Percentiles rank a stretch among this genome's conserved stretches.
Evolutionary conservation across 2,329 filamentous ascomycete genomes (phyloP).

Genomic region (Cadophora sp.): DNA sequence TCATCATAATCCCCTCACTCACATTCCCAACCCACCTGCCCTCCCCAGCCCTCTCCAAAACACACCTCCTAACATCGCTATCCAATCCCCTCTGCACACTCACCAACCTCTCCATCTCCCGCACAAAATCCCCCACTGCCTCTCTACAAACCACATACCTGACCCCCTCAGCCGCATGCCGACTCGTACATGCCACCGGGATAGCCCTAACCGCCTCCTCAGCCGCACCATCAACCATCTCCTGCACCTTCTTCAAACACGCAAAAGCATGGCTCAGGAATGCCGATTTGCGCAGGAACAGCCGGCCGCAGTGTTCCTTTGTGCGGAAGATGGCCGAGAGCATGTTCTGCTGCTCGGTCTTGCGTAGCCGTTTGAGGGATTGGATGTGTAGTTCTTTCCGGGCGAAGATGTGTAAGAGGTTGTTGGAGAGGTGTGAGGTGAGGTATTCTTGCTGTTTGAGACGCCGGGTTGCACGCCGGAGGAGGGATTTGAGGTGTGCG

Average conservation of each 20-base stretch:
- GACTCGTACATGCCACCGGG: constrained; percentile 11
- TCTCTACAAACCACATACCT: constrained; percentile 16
- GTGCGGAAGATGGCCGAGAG: background rate
- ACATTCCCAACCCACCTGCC: constrained; percentile 21
- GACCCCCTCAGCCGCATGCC: background rate
- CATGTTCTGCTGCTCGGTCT: constrained; percentile 13
- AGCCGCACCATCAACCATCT: background rate
- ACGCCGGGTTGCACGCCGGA: background rate
- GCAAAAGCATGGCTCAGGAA: constrained; percentile 3
- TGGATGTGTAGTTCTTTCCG: constrained; percentile 18
- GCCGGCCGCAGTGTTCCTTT: background rate
- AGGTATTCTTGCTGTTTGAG: constrained; percentile 23
- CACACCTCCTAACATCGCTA: background rate
- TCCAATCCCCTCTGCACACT: constrained; percentile 25
- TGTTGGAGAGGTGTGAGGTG: constrained; percentile 14
- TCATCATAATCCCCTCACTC: constrained; percentile 27
- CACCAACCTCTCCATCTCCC: constrained; percentile 6
- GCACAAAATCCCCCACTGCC: constrained; percentile 11
- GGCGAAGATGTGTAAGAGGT: constrained; percentile 16
- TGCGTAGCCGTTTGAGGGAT: background rate
- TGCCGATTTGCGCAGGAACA: constrained; percentile 18
- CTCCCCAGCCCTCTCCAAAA: constrained; percentile 26
- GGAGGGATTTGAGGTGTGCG: constrained; percentile 6
- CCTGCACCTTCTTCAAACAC: background rate
- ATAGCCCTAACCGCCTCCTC: background rate